Evolutionary conservation across 177 flowering plant species (phyloP).

Genomic region (Vitis hybrid): DNA sequence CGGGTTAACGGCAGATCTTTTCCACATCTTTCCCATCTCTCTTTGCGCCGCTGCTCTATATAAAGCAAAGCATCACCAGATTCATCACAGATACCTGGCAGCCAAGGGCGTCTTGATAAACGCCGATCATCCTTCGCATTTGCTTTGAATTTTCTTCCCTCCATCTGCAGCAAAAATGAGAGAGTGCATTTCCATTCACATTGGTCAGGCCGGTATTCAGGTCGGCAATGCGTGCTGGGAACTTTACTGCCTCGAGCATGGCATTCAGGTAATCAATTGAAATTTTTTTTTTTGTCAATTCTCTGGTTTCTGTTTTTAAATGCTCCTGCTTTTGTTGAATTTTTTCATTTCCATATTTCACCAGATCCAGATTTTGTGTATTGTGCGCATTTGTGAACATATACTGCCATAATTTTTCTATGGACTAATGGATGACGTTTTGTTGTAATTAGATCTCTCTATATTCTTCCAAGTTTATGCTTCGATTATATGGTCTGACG

Average conservation of each 20-base stretch:
- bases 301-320: neutral
- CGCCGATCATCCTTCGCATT: neutral
- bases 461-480: no score
- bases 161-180: slow-evolving; percentile 20
- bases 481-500: no score
- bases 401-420: no score
- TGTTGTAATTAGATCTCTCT: no score
- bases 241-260: slow-evolving; percentile 36
- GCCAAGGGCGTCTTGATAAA: slow-evolving; percentile 8
- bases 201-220: slow-evolving; percentile 40
- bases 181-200: slow-evolving; percentile 38
- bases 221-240: slow-evolving; percentile 40
- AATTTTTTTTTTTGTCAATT: no score
- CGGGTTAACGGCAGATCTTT: neutral
- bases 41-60: slow-evolving; percentile 1
- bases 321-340: neutral
- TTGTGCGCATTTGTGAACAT: no score
- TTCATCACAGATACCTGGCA: neutral
- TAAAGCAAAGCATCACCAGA: neutral
- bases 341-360: no score
- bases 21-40: neutral
- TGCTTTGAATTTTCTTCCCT: no score
- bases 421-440: no score
- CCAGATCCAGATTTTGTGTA: no score
- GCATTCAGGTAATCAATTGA: slow-evolving; percentile 22